Percentiles rank a stretch among this genome's conserved stretches.
Evolutionary conservation across 768 basidiomycete species (phyloP).

Genomic region (Lactifluus rugatus): DNA sequence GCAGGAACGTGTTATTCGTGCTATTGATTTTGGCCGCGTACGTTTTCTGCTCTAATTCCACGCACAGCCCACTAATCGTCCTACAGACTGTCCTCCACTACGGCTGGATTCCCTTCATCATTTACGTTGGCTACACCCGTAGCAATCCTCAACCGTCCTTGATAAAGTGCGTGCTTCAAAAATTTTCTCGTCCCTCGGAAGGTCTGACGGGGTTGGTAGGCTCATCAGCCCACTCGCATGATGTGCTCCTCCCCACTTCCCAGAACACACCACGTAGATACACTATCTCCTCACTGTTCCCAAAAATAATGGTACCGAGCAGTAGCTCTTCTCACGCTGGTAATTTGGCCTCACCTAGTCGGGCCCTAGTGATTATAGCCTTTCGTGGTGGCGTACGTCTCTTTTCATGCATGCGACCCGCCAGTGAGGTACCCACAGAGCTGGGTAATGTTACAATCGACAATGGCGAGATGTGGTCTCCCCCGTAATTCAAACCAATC

Average conservation of each 20-base stretch:
- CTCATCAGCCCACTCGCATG: slow-evolving; percentile 90
- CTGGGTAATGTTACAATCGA: no score
- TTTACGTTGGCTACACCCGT: slow-evolving; percentile 88
- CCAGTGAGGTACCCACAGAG: no score
- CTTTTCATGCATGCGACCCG: no score
- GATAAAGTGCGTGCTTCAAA: slow-evolving; percentile 67
- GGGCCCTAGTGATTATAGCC: slow-evolving; percentile 17
- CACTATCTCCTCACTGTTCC: slow-evolving; percentile 1
- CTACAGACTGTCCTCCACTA: slow-evolving; percentile 82
- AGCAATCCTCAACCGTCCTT: slow-evolving; percentile 94
- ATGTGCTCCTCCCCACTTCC: slow-evolving; percentile 26
- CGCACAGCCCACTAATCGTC: not conserved
- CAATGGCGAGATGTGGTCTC: no score
- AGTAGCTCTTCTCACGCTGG: not conserved
- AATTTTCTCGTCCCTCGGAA: not conserved
- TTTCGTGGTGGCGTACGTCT: slow-evolving; percentile 19
- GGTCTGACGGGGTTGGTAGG: slow-evolving; percentile 32
- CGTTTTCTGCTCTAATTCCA: slow-evolving; percentile 20
- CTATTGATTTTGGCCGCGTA: slow-evolving; percentile 75
- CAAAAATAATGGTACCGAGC: slow-evolving; percentile 11
- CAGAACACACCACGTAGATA: slow-evolving; percentile 11
- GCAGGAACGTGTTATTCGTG: slow-evolving; percentile 76
- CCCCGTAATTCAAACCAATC: no score
- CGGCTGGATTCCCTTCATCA: slow-evolving; percentile 93
- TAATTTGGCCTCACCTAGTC: not conserved